A percentile compares a stretch with the other conserved stretches of the same genome.
phyloP scores from a whole-genome alignment of 495 filamentous ascomycete genomes.

The Neurospora sp. region DNA sequence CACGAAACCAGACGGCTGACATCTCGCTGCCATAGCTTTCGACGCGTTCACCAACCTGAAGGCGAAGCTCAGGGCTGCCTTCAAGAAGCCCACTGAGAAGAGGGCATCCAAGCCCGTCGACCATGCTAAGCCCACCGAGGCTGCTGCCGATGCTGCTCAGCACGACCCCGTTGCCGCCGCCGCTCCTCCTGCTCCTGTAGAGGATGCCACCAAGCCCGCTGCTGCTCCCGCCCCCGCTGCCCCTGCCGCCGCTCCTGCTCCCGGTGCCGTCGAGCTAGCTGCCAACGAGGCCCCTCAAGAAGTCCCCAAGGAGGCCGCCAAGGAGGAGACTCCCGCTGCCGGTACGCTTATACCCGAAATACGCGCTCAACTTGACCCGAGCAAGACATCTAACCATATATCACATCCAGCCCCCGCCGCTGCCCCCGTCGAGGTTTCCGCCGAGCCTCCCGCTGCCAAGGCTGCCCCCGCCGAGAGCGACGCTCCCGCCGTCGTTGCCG shows the following conservation, averaged over 20 bases:
- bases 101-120: slow-evolving; percentile 6
- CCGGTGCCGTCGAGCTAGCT: background rate
- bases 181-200: slow-evolving; percentile 4
- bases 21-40: slow-evolving; percentile 10
- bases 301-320: background rate
- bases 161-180: slow-evolving; percentile 1
- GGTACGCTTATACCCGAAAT: background rate
- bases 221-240: background rate
- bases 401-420: background rate
- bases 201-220: slow-evolving; percentile 1
- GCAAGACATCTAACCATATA: background rate
- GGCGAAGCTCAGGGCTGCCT: slow-evolving; percentile 26
- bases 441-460: slow-evolving; percentile 4
- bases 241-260: slow-evolving; percentile 6
- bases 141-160: slow-evolving; percentile 2
- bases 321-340: background rate
- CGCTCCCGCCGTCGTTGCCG: background rate
- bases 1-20: background rate
- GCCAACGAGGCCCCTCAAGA: background rate
- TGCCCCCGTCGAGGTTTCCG: slow-evolving; percentile 2
- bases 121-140: slow-evolving; percentile 5
- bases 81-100: slow-evolving; percentile 21
- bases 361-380: background rate
- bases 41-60: slow-evolving; percentile 23
- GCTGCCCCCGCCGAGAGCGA: background rate